phyloP scores from a whole-genome alignment of 139 green algal genomes.

The Coelastrella sp. region DNA sequence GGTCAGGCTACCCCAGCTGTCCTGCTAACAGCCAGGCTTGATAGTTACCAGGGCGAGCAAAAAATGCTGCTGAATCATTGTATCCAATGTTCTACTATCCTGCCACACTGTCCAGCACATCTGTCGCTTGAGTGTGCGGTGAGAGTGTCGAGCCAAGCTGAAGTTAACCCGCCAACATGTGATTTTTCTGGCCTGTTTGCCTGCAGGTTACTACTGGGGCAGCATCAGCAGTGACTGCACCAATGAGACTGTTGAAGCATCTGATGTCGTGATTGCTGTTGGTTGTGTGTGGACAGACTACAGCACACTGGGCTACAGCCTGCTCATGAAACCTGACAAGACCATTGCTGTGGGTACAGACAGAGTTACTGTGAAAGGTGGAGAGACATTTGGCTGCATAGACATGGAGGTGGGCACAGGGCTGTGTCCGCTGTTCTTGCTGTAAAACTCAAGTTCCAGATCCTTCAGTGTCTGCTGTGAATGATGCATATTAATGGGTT shows the following conservation, averaged over 20 bases:
- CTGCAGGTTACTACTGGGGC: constrained; percentile 40
- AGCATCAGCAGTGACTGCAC: constrained; percentile 60
- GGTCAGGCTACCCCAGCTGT: too few species aligned
- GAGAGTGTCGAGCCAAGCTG: too few species aligned
- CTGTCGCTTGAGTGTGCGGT: too few species aligned
- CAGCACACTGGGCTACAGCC: constrained; percentile 76
- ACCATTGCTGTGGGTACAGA: constrained; percentile 57
- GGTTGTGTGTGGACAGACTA: constrained; percentile 79
- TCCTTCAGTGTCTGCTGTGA: not conserved
- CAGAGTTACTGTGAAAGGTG: constrained; percentile 69
- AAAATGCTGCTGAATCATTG: too few species aligned
- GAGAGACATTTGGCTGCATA: constrained; percentile 80
- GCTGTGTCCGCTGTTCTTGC: too few species aligned
- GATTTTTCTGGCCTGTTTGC: too few species aligned
- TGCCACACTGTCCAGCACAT: too few species aligned
- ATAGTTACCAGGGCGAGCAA: too few species aligned
- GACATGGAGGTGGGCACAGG: constrained; percentile 54
- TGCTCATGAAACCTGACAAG: constrained; percentile 76
- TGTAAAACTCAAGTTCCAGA: not conserved
- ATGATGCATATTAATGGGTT: too few species aligned
- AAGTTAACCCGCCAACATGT: too few species aligned
- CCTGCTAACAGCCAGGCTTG: too few species aligned
- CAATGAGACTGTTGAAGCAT: constrained; percentile 73
- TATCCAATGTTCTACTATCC: too few species aligned
- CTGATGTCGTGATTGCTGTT: constrained; percentile 49